phyloP scores from a whole-genome alignment of 768 basidiomycete genomes.

The Leccinum pellstonianum region DNA sequence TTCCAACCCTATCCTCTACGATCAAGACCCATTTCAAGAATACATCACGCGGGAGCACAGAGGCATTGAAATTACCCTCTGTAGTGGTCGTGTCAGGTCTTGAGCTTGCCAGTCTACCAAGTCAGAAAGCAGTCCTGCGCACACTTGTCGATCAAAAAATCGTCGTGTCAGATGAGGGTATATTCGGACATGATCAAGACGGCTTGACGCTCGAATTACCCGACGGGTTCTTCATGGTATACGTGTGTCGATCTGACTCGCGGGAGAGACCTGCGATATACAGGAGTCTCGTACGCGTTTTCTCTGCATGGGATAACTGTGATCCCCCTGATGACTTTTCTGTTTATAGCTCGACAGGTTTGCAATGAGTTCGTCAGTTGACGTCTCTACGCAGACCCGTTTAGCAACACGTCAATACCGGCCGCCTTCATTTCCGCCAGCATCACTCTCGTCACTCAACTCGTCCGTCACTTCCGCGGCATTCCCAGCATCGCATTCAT shows the following conservation, averaged over 20 bases:
- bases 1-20: slow-evolving; percentile 14
- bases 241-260: slow-evolving; percentile 64
- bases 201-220: slow-evolving; percentile 41
- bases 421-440: slow-evolving; percentile 29
- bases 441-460: slow-evolving; percentile 29
- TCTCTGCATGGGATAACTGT: not conserved
- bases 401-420: slow-evolving; percentile 34
- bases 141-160: slow-evolving; percentile 54
- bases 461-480: slow-evolving; percentile 29
- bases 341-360: slow-evolving; percentile 67
- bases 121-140: slow-evolving; percentile 56
- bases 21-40: slow-evolving; percentile 11
- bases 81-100: slow-evolving; percentile 70
- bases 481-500: slow-evolving; percentile 18
- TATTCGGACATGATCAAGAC: slow-evolving; percentile 26
- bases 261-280: slow-evolving; percentile 66
- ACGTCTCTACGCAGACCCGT: slow-evolving; percentile 43
- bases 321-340: slow-evolving; percentile 1
- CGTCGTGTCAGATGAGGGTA: slow-evolving; percentile 34
- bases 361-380: slow-evolving; percentile 67
- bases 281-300: slow-evolving; percentile 55
- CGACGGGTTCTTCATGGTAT: slow-evolving; percentile 68
- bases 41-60: slow-evolving; percentile 18
- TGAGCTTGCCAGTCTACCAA: slow-evolving; percentile 53
- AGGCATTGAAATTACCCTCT: slow-evolving; percentile 42